Base-by-base conservation (phyloP, 2,329 filamentous ascomycete species). In the Fusarium succisae region DNA sequence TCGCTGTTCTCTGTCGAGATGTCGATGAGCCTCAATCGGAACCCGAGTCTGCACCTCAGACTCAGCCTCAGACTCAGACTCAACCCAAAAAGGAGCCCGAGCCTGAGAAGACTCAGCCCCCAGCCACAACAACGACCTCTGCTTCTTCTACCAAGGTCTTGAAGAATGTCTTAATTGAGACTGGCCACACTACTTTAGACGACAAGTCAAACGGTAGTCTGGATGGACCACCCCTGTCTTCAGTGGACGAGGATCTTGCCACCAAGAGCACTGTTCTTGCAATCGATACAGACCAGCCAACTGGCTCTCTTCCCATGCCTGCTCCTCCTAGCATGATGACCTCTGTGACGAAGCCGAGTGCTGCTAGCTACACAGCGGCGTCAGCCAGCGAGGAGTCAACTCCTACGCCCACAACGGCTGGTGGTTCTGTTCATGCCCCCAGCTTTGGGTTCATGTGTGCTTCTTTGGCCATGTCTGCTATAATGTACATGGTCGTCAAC, bases 1-100 rank as follows among this genome's bases (percentile, higher is more conserved):
- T 83, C n/a, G 73, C 75, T 12, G 70, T 82, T 5, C 74, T 86
- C 10, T 86, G 85, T 60, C 74, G 72, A 37, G 48, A 69, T 24
- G 44, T 70, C 17, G 65, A 63, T 14, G 71, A 76, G 30, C 41
- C 58, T 24, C 61, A 71, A n/a, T 39, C 76, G 20, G 24, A 63
- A 28, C 48, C 66, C n/a, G 6, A 68, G 30, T 39, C 45, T 3
- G 45, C 55, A 37, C 50, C 72, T 12, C 47, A 69, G 44, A 38
- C 59, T 28, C 38, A 74, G 28, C 45, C 54, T n/a, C 63, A 70
- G 30, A 39, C 54, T n/a, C 63, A 70, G 30, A 39, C 70, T 24
- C 48, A 75, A 32, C 56, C 68, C 11, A 37, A 70, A 14, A 26
- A 63, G n/a, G 50, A 53, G 38, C 32, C 72, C 6, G 60, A 64